These are phyloP conservation scores for Neurospora hispaniola DNA, from an alignment of 495 filamentous ascomycete species.

Conservation along the genomic window DNA sequence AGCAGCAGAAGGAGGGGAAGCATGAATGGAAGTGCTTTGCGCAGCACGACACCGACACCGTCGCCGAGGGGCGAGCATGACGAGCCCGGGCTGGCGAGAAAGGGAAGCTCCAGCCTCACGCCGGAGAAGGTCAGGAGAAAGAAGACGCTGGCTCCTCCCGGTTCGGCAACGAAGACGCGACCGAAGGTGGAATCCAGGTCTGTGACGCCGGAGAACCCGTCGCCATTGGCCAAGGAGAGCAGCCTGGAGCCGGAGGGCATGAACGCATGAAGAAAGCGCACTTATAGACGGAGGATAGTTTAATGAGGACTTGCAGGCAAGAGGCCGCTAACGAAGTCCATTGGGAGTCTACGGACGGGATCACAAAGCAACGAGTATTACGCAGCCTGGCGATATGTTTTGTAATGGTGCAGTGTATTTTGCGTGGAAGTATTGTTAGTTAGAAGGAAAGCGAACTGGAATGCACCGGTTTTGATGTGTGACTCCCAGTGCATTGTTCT, in stretches of 20 bases:
- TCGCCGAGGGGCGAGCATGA: slow-evolving; percentile 30
- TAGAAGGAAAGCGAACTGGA: background rate
- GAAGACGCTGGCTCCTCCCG: slow-evolving; percentile 18
- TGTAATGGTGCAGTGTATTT: background rate
- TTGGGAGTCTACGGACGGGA: background rate
- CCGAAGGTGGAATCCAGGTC: slow-evolving; percentile 34
- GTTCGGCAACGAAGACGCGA: slow-evolving; percentile 24
- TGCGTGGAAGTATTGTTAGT: background rate
- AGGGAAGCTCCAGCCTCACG: slow-evolving; percentile 36
- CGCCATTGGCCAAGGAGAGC: slow-evolving; percentile 39
- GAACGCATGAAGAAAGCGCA: background rate
- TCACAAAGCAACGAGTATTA: background rate
- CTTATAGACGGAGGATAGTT: background rate
- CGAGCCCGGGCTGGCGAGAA: slow-evolving; percentile 19
- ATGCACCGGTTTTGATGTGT: background rate
- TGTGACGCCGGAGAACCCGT: slow-evolving; percentile 40
- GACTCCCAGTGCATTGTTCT: background rate
- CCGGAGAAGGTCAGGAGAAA: slow-evolving; percentile 41
- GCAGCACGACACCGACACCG: slow-evolving; percentile 38
- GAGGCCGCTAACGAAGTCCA: background rate
- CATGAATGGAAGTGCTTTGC: slow-evolving; percentile 26
- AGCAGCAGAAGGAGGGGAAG: slow-evolving; percentile 38
- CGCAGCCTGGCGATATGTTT: background rate
- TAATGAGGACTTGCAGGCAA: background rate
- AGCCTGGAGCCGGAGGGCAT: slow-evolving; percentile 14